Evolutionary conservation across 1,284 basidiomycete species (phyloP), one percentile per base, ranked within the genome.

Genomic region (Moniliella sp.): DNA sequence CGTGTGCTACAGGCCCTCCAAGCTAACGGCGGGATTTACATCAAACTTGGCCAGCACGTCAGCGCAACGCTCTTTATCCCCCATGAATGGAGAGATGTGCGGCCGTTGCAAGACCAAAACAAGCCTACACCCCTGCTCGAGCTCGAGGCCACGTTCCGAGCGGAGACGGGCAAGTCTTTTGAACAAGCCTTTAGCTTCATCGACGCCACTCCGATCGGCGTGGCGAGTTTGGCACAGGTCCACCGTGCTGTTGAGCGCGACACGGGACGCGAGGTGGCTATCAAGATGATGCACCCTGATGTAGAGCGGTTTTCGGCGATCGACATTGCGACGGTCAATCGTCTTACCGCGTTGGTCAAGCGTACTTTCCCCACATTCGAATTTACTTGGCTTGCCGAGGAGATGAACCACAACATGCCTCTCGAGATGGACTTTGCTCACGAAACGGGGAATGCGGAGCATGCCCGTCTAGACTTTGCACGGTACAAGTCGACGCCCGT

Each of bases 221-320:
- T 91, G 5, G 86, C 84, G 3, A 84, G 66, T 3, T 65, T 97
- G 18, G 88, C 86, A 4, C 88, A 99, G 61, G 91, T 97, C 4
- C 91, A 97, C 62, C 70, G 76, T 12, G 91, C 77, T 0, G 68
- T 65, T 4, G 74, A 83, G 45, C 70, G 72, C 31, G 65, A 70
- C 28, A 73, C 75, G 1, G 76, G 78, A 1, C 68, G 69, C 48
- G 63, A 66, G 27, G 82, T 88, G n/a, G 91, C 91, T 8, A 76
- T 97, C 37, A 99, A 99, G 72, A 61, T 97, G 28, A 88, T 97
- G 68, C 91, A 97, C 61, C 84, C 91, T 3, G 78, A 80, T 57
- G 68, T 99, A 3, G 74, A 77, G 29, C 84, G 93, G 53, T 99
- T 93, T 59, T 81, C 76, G 37, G 71, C 78, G 66, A 78, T 94